Evolutionary conservation across 768 basidiomycete species (phyloP).

Genomic region (Imleria badia): DNA sequence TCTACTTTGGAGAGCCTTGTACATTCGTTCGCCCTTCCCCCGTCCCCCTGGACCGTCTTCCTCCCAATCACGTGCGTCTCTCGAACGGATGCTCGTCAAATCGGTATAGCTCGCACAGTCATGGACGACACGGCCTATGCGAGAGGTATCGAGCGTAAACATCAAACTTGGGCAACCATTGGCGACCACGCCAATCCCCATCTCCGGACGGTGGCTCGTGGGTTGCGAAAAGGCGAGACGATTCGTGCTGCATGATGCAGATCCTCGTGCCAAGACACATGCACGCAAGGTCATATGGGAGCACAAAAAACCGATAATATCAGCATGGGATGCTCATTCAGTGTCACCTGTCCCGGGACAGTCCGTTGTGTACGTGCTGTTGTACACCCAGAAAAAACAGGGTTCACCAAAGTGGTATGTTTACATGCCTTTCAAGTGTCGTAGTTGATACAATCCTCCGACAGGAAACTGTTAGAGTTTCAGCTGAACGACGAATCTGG

Average conservation of each 20-base stretch:
- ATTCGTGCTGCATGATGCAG: not conserved
- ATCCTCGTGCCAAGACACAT: not conserved
- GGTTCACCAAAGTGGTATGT: no score
- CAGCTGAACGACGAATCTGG: not conserved
- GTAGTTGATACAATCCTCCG: no score
- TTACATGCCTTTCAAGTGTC: no score
- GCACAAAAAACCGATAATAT: no score
- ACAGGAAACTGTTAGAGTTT: not conserved
- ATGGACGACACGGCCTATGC: constrained; percentile 2
- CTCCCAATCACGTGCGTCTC: not conserved
- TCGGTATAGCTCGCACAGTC: not conserved
- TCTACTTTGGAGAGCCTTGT: not conserved
- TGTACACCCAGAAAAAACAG: no score
- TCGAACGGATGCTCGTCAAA: constrained; percentile 3
- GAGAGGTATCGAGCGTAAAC: not conserved
- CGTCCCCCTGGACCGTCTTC: not conserved
- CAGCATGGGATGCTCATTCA: not conserved
- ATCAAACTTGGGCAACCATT: not conserved
- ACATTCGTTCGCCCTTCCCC: not conserved
- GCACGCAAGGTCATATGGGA: no score
- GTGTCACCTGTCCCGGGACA: not conserved
- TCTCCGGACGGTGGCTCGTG: not conserved
- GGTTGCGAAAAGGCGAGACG: rapidly evolving
- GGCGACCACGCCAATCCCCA: no score
- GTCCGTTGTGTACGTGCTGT: not conserved